Percentiles rank a stretch among this genome's conserved stretches.
Conservation (phyloP, 1,284 basidiomycete genomes). For the Tilletia horrida region DNA sequence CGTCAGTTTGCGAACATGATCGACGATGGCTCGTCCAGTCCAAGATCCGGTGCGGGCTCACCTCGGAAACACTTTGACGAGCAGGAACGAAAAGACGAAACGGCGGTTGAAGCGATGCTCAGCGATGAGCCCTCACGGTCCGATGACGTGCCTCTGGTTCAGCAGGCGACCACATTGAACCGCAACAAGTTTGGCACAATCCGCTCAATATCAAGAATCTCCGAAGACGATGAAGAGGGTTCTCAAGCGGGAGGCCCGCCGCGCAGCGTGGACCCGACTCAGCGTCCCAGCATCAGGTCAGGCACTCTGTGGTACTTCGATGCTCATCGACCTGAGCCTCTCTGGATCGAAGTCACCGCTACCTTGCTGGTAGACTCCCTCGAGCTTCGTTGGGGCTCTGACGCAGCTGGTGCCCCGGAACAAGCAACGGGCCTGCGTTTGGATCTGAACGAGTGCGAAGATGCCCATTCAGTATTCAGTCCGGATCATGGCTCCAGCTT, state of each 20-base stretch:
- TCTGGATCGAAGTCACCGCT: slow-evolving; percentile 12
- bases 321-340: background rate
- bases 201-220: background rate
- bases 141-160: background rate
- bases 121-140: background rate
- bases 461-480: slow-evolving; percentile 45
- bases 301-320: slow-evolving; percentile 14
- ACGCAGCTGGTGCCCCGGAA: background rate
- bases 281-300: background rate
- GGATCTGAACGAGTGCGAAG: slow-evolving; percentile 40
- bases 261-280: background rate
- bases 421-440: slow-evolving; percentile 15
- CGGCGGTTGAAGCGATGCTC: background rate
- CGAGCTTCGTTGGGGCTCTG: slow-evolving; percentile 2
- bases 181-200: slow-evolving; percentile 10
- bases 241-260: background rate
- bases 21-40: slow-evolving; percentile 14
- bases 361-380: slow-evolving; percentile 6
- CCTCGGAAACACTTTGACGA: background rate
- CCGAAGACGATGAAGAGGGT: background rate
- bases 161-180: background rate
- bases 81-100: background rate
- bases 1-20: slow-evolving; percentile 15
- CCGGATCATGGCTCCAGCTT: slow-evolving; percentile 38
- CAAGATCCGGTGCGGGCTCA: background rate